phyloP scores from a whole-genome alignment of 805 yeast species.

The Diddensiella santjacobensis region DNA sequence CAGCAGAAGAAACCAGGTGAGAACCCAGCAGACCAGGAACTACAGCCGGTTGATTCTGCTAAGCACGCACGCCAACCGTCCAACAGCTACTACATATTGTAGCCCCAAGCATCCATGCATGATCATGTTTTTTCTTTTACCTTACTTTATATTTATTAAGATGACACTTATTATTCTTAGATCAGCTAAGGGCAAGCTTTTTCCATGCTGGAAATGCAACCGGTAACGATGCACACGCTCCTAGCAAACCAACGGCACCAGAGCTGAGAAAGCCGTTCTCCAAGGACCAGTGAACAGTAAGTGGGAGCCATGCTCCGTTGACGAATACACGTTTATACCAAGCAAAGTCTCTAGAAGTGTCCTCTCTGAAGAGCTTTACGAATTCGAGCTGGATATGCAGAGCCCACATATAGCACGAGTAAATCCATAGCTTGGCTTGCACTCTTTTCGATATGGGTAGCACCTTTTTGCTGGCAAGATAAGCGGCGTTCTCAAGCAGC shows the following conservation, averaged over 20 bases:
- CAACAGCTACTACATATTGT: constrained; percentile 17
- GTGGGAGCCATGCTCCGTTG: constrained; percentile 40
- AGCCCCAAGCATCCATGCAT: no score
- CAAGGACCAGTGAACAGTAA: constrained; percentile 42
- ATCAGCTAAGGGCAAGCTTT: constrained; percentile 1
- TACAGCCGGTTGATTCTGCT: neutral
- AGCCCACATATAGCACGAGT: constrained; percentile 38
- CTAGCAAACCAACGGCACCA: constrained; percentile 37
- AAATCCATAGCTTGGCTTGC: constrained; percentile 35
- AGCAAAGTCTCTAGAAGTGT: constrained; percentile 7
- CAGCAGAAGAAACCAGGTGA: neutral
- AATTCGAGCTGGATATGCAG: constrained; percentile 37
- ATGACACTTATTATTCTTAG: constrained; percentile 6
- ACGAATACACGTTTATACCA: constrained; percentile 30
- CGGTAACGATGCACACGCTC: constrained; percentile 35
- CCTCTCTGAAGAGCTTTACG: constrained; percentile 21
- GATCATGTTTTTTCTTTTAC: no score
- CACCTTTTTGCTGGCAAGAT: constrained; percentile 36
- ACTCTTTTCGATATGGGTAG: constrained; percentile 27
- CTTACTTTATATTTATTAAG: constrained; percentile 7
- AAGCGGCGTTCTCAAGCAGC: constrained; percentile 40
- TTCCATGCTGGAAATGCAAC: constrained; percentile 21
- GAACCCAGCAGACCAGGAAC: constrained; percentile 3
- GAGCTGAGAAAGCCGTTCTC: constrained; percentile 33
- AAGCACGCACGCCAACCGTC: constrained; percentile 4